Conservation (phyloP, 2,329 filamentous ascomycete genomes). For the Pseudogymnoascus sp. region DNA sequence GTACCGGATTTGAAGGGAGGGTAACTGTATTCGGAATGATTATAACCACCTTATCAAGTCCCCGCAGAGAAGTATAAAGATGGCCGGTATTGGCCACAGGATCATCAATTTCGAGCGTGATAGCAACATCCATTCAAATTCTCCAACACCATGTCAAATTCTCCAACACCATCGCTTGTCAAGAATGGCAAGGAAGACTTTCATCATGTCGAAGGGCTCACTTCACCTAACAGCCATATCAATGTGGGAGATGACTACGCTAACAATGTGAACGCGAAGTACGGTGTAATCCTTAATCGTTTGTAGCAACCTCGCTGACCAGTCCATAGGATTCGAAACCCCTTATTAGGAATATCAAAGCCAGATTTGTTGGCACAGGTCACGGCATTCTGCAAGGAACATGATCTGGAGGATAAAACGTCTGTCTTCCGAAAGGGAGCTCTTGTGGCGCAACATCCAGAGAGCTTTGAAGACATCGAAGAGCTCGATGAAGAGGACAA, state of each 20-base stretch:
- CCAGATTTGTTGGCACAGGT: constrained; percentile 44
- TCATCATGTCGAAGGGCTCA: not conserved
- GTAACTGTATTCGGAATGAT: not conserved
- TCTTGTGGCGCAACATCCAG: constrained; percentile 41
- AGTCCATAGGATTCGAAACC: constrained; percentile 32
- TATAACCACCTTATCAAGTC: not conserved
- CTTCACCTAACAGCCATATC: constrained; percentile 4
- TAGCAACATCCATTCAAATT: not conserved
- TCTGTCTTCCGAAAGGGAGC: constrained; percentile 53
- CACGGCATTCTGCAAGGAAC: constrained; percentile 42
- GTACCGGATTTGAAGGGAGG: not conserved
- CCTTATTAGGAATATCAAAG: constrained; percentile 41
- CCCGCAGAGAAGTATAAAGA: not conserved
- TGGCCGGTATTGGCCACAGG: not conserved
- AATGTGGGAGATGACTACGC: constrained; percentile 22
- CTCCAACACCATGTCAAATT: constrained; percentile 18
- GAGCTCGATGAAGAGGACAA: not conserved
- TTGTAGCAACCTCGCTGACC: not conserved
- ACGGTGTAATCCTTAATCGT: not conserved
- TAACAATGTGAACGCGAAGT: constrained; percentile 32
- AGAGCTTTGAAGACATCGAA: not conserved
- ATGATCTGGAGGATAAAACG: constrained; percentile 49
- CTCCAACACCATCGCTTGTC: constrained; percentile 17
- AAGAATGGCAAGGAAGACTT: constrained; percentile 17
- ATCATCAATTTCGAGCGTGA: not conserved